Evolutionary conservation across 2,329 filamentous ascomycete genomes (phyloP), one percentile per base, ranked within the genome.

Genomic region (Colletotrichum sp.): DNA sequence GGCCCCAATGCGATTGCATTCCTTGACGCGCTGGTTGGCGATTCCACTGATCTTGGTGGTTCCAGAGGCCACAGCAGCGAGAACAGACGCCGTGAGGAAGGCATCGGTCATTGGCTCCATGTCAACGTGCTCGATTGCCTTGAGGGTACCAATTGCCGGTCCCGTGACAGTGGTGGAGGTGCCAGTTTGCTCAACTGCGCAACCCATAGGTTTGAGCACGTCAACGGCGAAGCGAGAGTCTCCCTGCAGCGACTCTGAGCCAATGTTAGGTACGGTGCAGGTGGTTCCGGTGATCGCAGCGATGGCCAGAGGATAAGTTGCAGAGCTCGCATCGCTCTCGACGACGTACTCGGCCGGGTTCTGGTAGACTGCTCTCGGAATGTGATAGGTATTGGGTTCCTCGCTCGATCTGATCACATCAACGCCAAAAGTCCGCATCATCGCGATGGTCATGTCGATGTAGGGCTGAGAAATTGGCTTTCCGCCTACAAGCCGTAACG

Each of bases 61-160:
- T 3, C 95, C 95, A 16, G 91, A 92, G 12, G 96, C 96, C 59
- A 98, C 95, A 44, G 97, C 97, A 30, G 96, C 97, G 63, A 99
- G 90, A 6, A 98, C 96, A 3, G 96, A 98, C 21, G 97, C 97
- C 6, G 96, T 98, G 69, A 99, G 89, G 89, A 99, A 99, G 65
- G 97, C 97, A 85, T 99, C 97, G 0, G 97, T 99, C 97, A 99
- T 99, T 2, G 96, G 95, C 84, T 99, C 97, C 97, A 99, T 99
- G 82, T 99, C 96, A 32, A 99, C 93, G 75, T 96, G 94, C 21
- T 92, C 87, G 15, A 99, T 87, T 1, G 95, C 94, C 80, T 93
- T 93, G 52, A 99, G 87, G 18, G 90, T 86, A 13, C 97, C 96
- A 71, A 89, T 85, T 4, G 91, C 86, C n/a, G 97, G 97, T 2